A percentile compares a stretch with the other conserved stretches of the same genome.
Evolutionary conservation across 2,329 filamentous ascomycete species (phyloP).

Genomic region (Colletotrichum musae): DNA sequence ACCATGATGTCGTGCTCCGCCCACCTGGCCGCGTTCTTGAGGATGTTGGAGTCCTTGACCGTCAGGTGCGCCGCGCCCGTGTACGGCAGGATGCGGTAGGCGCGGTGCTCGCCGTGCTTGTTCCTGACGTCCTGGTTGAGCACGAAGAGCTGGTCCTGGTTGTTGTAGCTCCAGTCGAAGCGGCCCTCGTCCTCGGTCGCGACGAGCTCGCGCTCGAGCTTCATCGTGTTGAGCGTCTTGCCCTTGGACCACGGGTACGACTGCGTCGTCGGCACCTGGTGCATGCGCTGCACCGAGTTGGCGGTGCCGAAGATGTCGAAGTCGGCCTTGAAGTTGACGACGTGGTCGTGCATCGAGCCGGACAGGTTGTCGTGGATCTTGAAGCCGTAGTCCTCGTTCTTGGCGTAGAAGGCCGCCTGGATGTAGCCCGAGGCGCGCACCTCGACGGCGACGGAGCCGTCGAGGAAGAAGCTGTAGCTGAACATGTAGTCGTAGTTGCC

Average conservation of each 20-base stretch:
- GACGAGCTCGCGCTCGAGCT: conserved; percentile 59
- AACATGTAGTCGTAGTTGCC: conserved; percentile 71
- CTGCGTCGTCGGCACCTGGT: conserved; percentile 49
- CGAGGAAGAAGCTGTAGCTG: conserved; percentile 64
- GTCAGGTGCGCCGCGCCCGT: conserved; percentile 60
- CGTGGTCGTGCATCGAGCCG: conserved; percentile 69
- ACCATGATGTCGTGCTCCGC: conserved; percentile 66
- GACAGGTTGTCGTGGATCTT: conserved; percentile 63
- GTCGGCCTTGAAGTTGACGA: conserved; percentile 69
- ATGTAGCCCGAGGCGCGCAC: conserved; percentile 69
- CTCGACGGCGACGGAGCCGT: conserved; percentile 66
- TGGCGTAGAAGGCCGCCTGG: conserved; percentile 61
- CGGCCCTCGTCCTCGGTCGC: conserved; percentile 58
- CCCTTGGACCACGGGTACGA: conserved; percentile 66
- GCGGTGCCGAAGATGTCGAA: conserved; percentile 64
- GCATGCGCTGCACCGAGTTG: conserved; percentile 59
- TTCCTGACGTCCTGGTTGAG: conserved; percentile 66
- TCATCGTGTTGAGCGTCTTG: conserved; percentile 65
- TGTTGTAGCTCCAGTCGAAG: conserved; percentile 65
- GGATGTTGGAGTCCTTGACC: conserved; percentile 61
- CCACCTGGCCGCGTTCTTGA: conserved; percentile 62
- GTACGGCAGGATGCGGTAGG: conserved; percentile 63
- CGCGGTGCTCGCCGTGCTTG: conserved; percentile 64
- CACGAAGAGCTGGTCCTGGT: conserved; percentile 62
- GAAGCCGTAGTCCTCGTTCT: conserved; percentile 64